Evolutionary conservation across 345 rosid genomes (phyloP), one percentile per base, ranked within the genome.

Genomic region (Angophora floribunda): DNA sequence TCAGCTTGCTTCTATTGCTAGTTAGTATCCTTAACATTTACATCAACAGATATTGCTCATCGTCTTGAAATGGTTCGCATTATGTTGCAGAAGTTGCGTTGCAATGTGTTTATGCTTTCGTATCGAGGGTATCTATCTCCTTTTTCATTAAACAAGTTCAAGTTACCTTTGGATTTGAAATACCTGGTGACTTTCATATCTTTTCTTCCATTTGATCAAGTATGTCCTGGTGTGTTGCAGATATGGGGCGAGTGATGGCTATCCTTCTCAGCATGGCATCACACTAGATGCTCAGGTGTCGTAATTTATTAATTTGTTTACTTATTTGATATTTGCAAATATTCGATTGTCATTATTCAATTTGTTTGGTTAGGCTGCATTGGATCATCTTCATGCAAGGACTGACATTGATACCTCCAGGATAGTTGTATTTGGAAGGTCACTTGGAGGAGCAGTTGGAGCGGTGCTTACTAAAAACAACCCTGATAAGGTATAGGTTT

Each of bases 381-480:
- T 98, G 95, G 99, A 98, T 92, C 99, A 98, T 91, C 99, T 98
- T 84, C 91, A 85, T 89, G 95, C 94, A 91, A 93, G 99, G 93
- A 93, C 94, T 89, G 99, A 98, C 91, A 95, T 97, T 92, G 99
- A 97, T 92, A 93, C 97, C 52, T 94, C 98, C 88, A 93, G 99
- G 89, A 95, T 98, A 91, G 89, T 97, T 55, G 99, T 98, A 4
- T 98, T 98, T 90, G 99, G 99, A 91, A 95, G 99, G 91, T 98
- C 99, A 86, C 98, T 98, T 52, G 99, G 99, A 50, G 99, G 99
- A 91, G 99, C 99, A 52, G 99, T 98, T 80, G 99, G 99, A 89
- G 88, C 99, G 89, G 93, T 94, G 88, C 96, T 98, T 86, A 91
- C 97, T 75, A 96, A 93, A 94, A 98, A 95, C 92, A 98, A 97